Base-by-base conservation (phyloP, 768 basidiomycete species). In the Termitomyces sp. region DNA sequence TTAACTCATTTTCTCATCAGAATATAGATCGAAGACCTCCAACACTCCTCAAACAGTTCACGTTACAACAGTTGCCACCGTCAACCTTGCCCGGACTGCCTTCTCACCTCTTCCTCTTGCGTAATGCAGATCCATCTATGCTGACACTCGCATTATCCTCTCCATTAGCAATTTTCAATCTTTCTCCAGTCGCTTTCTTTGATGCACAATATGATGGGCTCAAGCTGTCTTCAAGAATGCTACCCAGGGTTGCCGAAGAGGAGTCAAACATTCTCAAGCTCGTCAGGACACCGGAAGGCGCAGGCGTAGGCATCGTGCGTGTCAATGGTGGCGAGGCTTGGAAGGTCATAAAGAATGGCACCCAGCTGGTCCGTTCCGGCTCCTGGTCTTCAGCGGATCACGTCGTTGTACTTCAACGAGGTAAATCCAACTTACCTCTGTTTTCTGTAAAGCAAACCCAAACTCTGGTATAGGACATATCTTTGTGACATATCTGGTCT, bases 1-100 rank as follows among this genome's bases (percentile, higher is more conserved):
- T 56, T 53, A 24, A 30, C 51, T 45, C 40, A 38, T 20, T 49
- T 7, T 14, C 24, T 62, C 30, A 45, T 33, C 61, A 95, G 94
- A 93, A 96, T 71, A 84, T 97, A 62, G 94, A 96, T 66, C 79
- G 89, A 16, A 82, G 87, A 62, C 94, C 94, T 7, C 94, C 94
- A 9, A 92, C 90, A 3, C 76, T 94, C 3, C 75, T 93, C 30
- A 83, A 80, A 65, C 86, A 88, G 58, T 89, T 91, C 69, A 85
- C 82, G 3, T 71, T 94, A 20, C 83, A 90, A 46, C 85, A 89
- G 57, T 81, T 83, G 0, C 75, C 74, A 16, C 78, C 86, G 16
- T 72, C 72, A 11, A 67, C 78, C 16, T 72, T 88, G 43, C 74
- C 78, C 52, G 67, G 66, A 14, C 72, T 73, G 48, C 87, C 86